Conservation (phyloP, 2,329 filamentous ascomycete species). For the Aspergillus pseudotamarii region DNA sequence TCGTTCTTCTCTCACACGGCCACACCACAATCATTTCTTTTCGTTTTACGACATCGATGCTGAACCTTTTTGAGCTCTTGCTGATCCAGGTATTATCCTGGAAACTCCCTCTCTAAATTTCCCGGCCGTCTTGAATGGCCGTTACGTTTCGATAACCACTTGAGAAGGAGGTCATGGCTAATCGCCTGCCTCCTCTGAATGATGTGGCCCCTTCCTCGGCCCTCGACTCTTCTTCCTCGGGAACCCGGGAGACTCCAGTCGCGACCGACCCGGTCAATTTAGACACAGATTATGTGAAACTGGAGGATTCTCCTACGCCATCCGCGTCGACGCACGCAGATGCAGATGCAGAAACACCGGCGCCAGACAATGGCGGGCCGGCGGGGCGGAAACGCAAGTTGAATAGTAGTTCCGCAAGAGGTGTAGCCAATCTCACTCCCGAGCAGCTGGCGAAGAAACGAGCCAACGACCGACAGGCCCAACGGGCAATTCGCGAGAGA, state of each 20-base stretch:
- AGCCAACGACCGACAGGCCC: constrained; percentile 86
- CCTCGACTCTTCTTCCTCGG: constrained; percentile 19
- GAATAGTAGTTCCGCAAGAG: constrained; percentile 58
- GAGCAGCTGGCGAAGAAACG: constrained; percentile 88
- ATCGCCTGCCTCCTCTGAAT: constrained; percentile 30
- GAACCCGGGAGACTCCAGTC: constrained; percentile 8
- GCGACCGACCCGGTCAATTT: constrained; percentile 11
- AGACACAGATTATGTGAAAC: constrained; percentile 22
- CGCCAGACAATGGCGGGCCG: constrained; percentile 22
- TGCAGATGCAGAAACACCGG: constrained; percentile 25
- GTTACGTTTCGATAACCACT: constrained; percentile 23
- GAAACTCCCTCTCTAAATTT: constrained; percentile 3
- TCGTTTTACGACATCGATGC: constrained; percentile 1
- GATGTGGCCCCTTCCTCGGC: constrained; percentile 31
- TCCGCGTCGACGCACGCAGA: constrained; percentile 25
- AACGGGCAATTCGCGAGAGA: constrained; percentile 80
- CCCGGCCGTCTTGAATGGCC: constrained; percentile 31
- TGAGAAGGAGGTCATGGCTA: constrained; percentile 39
- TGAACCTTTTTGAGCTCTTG: background rate
- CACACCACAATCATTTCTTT: background rate
- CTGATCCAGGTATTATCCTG: background rate
- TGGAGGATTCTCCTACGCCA: constrained; percentile 31
- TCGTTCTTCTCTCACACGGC: constrained; percentile 2
- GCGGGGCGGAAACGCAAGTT: constrained; percentile 47
- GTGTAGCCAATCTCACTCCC: constrained; percentile 83